phyloP scores from a whole-genome alignment of 108 stramenopile species.

The Schizochytrium sp. region DNA sequence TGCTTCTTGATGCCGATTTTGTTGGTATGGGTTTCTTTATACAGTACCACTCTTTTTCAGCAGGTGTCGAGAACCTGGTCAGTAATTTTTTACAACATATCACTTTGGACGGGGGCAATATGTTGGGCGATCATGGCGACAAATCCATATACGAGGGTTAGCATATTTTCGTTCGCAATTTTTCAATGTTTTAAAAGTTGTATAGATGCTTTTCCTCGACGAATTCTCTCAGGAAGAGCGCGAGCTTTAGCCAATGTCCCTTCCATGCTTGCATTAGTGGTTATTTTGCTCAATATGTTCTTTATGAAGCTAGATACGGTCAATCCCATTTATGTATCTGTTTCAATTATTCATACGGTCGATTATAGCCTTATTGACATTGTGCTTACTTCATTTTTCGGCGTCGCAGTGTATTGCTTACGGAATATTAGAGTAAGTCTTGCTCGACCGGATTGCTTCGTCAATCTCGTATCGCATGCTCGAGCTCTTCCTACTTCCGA shows the following conservation, averaged over 20 bases:
- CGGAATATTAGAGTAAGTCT: not conserved
- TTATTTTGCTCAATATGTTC: not conserved
- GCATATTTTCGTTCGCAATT: not conserved
- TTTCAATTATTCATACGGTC: not conserved
- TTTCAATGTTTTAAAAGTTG: not conserved
- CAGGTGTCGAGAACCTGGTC: not conserved
- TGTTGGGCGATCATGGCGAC: not conserved
- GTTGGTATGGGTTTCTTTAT: not conserved
- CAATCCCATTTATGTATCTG: not conserved
- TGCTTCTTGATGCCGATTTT: not conserved
- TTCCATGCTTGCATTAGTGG: not conserved
- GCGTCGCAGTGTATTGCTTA: not conserved
- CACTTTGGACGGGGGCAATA: not conserved
- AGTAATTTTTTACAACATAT: not conserved
- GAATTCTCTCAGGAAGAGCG: too few species aligned
- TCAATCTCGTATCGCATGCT: slow-evolving; percentile 8
- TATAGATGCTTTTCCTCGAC: not conserved
- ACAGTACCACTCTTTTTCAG: not conserved
- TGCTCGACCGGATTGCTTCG: not conserved
- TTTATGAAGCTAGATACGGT: not conserved
- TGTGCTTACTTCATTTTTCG: not conserved
- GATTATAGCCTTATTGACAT: not conserved
- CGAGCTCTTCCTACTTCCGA: not conserved
- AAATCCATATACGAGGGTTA: not conserved
- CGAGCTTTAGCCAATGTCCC: not conserved